Evolutionary conservation across 768 basidiomycete species (phyloP), one percentile per base, ranked within the genome.

Genomic region (Coprinopsis cinerea): DNA sequence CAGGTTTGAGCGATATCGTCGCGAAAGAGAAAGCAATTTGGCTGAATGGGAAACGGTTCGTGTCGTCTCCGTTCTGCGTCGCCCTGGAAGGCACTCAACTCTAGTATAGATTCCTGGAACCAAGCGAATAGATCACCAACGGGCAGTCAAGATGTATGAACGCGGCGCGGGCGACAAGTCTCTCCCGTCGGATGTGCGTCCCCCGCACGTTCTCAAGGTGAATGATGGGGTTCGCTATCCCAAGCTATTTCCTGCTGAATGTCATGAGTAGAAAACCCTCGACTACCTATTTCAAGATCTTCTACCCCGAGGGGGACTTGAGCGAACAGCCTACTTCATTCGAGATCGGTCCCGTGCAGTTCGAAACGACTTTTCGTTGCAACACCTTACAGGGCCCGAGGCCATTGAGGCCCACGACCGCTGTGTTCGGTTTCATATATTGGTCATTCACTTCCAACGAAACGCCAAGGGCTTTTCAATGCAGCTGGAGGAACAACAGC

Each of bases 141-240:
- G 84, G 44, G 94, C 94, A 0, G 95, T 98, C 39, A 96, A 97
- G 62, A 87, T 86, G 62, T 99, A 93, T 64, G 91, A 95, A 63
- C 87, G 95, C 17, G 92, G 92, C 2, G 89, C 92, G 13, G 94
- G 94, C 22, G 91, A 95, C 72, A 88, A 94, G 67, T 83, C 82
- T 0, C 60, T 96, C 0, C 94, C 95, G 1, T 92, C 91, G 0
- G 95, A 99, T 64, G 72, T 99, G 42, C 82, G 95, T 15, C 92
- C 94, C 6, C 92, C 94, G 0, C 67, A 66, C 17, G 79, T 96
- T 23, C 82, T 98, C 48, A 84, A 85, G 70, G 88, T 87, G 5
- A 43, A 25, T 17, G 25, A 6, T 18, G 11, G 6, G 6, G 6
- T 45, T 35, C 49, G 36, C 30, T 15, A 32, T 52, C 52, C 39